These are phyloP conservation scores for Magnusiomyces sp. DNA, from an alignment of 1,139 yeast species.

Conservation along the genomic window DNA sequence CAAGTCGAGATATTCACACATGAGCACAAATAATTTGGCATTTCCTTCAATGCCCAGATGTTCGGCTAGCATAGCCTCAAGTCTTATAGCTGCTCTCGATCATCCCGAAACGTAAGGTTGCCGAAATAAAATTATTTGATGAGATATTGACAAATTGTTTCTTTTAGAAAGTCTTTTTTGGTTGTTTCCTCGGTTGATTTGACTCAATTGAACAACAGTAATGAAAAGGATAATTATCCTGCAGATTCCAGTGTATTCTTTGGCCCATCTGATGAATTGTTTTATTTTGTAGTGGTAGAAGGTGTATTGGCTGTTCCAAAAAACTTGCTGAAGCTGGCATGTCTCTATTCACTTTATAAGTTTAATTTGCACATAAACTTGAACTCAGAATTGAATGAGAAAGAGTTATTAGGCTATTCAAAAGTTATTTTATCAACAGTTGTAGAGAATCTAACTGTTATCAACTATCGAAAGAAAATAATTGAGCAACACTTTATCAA, in stretches of 20 bases:
- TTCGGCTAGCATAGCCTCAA: neutral
- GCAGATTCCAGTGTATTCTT: neutral
- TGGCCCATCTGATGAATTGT: neutral
- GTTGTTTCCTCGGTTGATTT: neutral
- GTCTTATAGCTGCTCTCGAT: too few relatives aligned
- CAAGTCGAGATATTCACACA: neutral
- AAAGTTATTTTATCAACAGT: constrained; percentile 25
- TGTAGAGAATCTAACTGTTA: constrained; percentile 28
- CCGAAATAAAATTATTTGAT: neutral
- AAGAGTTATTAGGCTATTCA: constrained; percentile 10
- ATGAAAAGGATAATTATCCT: neutral
- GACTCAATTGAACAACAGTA: neutral
- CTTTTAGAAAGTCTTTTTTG: neutral
- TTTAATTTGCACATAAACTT: constrained; percentile 3
- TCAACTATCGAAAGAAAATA: constrained; percentile 26
- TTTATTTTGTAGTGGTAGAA: neutral
- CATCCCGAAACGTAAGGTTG: too few relatives aligned
- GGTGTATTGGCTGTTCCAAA: constrained; percentile 24
- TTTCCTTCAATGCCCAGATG: neutral
- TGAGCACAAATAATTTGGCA: neutral
- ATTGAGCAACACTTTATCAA: constrained; percentile 11
- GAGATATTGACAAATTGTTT: neutral
- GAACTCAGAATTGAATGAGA: neutral
- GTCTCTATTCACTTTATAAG: neutral
- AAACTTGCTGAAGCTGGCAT: constrained; percentile 16